Base-by-base conservation (phyloP, 169 alveolate genomes). In the Neospora caninum region DNA sequence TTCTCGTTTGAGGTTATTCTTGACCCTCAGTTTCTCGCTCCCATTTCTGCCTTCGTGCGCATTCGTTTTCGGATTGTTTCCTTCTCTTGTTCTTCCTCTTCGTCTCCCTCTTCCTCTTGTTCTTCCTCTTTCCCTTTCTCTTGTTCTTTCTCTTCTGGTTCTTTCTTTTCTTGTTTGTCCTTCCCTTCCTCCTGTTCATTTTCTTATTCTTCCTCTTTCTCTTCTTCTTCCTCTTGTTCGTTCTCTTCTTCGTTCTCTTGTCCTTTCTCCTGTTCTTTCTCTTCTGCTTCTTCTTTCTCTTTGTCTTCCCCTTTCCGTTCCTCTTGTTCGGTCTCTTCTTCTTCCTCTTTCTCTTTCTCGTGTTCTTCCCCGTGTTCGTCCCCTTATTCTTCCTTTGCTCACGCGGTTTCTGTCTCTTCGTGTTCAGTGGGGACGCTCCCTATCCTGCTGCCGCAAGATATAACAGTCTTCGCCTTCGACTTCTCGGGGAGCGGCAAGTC, bases 391-490 rank as follows among this genome's bases (percentile, higher is more conserved):
- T n/a, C 43, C 84, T 9, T 22, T 13, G 7, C 20, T 6, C 49
- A 4, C 78, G 0, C 49, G 42, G 1, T 27, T 83, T 25, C 43
- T 49, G 67, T 54, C 80, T 25, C 13, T 20, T 22, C 45, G 54
- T 67, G 45, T 41, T 70, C 93, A 43, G 94, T 98, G 82, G 97
- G 98, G n/a, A 95, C 97, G 67, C 96, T 98, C 67, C 97, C 96
- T 31, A 96, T 96, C 69, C 93, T 98, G 39, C 96, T 98, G 42
- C 98, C 99, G 31, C 92, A 96, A 87, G 96, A 97, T 83, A 97
- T 98, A 16, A 98, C 99, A 25, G 97, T 98, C 53, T 97, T 98
- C 91, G 94, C 98, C 41, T 97, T 98, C 91, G 99, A 98, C 96
- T 97, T 98, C 91, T 94, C 98, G 29, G 99, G 99, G 13, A 97